Evolutionary conservation across 768 basidiomycete genomes (phyloP), one percentile per base, ranked within the genome.

Genomic region (Hypsizygus marmoreus): DNA sequence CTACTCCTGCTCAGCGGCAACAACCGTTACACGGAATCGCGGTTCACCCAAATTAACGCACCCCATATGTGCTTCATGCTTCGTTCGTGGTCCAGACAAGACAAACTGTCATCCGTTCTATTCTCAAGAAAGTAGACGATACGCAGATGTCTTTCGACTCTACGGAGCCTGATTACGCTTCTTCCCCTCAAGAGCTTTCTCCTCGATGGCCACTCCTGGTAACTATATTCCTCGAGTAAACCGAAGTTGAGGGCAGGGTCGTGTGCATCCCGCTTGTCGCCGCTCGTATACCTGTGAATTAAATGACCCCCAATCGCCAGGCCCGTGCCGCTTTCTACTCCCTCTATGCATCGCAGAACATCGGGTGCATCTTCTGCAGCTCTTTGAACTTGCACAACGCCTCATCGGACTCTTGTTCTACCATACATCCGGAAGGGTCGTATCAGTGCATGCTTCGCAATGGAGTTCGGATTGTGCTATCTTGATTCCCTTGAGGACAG

Each of bases 371-470:
- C 60, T 85, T n/a, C 55, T 66, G 22, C 78, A 84, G 51, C 62
- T 84, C 45, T 53, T 71, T 1, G 61, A 64, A 3, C 74, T 84
- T n/a, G 76, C 82, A 0, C 58, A 60, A 58, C 53, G 5, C 70
- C 83, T 22, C 73, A 78, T 52, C 73, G 82, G 4, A 84, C 75
- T 3, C 68, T 84, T 26, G 79, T 85, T 20, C 69, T 86, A 4
- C 83, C 83, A 2, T 79, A 80, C 47, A 80, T 83, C 4, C 77
- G 76, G 6, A 75, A 76, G 46, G 77, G 76, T 36, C 72, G 78
- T 28, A 67, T 84, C 25, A 76, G 78, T 1, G 60, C 67, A 3
- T 86, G 82, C 64, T 73, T 69, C 50, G 61, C 66, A 39, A 74
- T 70, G 71, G 62, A 67, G 1, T 78, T 84, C 50, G 64, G 62